These are phyloP conservation scores for Linum trigynum DNA, from an alignment of 345 rosid species.

Conservation along the genomic window DNA sequence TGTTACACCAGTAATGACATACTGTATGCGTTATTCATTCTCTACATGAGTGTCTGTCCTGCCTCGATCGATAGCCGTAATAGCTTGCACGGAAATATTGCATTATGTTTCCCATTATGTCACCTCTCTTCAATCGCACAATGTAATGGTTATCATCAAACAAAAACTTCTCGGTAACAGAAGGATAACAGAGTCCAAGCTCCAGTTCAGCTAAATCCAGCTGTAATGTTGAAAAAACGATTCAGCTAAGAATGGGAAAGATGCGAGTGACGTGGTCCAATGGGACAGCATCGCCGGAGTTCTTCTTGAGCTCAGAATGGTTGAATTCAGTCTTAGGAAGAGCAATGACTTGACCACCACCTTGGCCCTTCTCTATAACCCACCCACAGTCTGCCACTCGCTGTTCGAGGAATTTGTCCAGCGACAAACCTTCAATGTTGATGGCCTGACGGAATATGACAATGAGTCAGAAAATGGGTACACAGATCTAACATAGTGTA, in stretches of 20 bases:
- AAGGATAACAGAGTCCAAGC: too few species aligned
- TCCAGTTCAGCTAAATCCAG: too few species aligned
- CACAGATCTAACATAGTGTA: too few species aligned
- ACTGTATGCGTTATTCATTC: too few species aligned
- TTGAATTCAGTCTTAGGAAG: slow-evolving; percentile 65
- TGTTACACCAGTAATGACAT: too few species aligned
- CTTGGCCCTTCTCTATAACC: slow-evolving; percentile 66
- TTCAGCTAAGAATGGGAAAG: slow-evolving; percentile 84
- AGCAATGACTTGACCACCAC: slow-evolving; percentile 42
- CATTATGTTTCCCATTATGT: too few species aligned
- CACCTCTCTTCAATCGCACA: too few species aligned
- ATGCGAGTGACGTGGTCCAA: slow-evolving; percentile 81
- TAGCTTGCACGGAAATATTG: too few species aligned
- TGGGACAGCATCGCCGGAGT: slow-evolving; percentile 51
- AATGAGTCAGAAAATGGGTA: background rate
- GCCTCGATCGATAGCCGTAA: too few species aligned
- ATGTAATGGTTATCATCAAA: too few species aligned
- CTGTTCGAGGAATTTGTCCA: slow-evolving; percentile 84
- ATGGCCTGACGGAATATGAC: slow-evolving; percentile 42
- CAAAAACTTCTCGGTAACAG: too few species aligned
- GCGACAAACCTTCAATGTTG: slow-evolving; percentile 63
- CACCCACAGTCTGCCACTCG: slow-evolving; percentile 58
- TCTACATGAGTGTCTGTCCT: too few species aligned
- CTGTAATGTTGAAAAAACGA: background rate
- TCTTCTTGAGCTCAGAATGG: slow-evolving; percentile 80